Percentiles rank a stretch among this genome's conserved stretches.
These are phyloP conservation scores for Macadamia tetraphylla DNA, from an alignment of 164 flowering plant species.

Conservation along the genomic window DNA sequence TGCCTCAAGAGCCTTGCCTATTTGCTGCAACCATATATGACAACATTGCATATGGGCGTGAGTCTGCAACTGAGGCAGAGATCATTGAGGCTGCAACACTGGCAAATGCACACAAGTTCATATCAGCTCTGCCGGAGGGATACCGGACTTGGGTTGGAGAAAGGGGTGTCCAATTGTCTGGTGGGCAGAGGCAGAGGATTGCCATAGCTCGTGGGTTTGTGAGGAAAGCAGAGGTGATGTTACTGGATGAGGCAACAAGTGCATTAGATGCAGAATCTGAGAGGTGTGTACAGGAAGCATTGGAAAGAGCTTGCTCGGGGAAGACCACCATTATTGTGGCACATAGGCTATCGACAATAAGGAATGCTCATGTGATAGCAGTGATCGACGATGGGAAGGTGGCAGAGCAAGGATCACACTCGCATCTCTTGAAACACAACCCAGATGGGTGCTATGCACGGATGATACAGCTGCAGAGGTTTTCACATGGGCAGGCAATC, in stretches of 20 bases:
- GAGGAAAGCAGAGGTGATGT: constrained; percentile 68
- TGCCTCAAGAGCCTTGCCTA: constrained; percentile 93
- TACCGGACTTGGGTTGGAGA: constrained; percentile 88
- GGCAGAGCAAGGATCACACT: constrained; percentile 89
- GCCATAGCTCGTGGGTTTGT: constrained; percentile 85
- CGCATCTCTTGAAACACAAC: constrained; percentile 68
- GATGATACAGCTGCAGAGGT: constrained; percentile 88
- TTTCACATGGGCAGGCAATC: constrained; percentile 53
- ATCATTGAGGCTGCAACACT: constrained; percentile 76
- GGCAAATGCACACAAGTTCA: constrained; percentile 89
- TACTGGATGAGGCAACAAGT: constrained; percentile 97
- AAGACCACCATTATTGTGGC: constrained; percentile 85
- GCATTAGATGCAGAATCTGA: constrained; percentile 96
- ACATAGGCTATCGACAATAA: constrained; percentile 78
- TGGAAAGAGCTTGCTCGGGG: constrained; percentile 72
- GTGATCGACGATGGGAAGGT: constrained; percentile 97
- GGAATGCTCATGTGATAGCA: constrained; percentile 82
- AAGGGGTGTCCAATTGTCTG: constrained; percentile 84
- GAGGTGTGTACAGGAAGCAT: constrained; percentile 76
- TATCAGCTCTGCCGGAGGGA: constrained; percentile 83
- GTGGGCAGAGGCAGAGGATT: constrained; percentile 94
- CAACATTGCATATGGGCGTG: constrained; percentile 86
- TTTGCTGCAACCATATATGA: constrained; percentile 77
- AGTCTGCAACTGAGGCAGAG: constrained; percentile 76
- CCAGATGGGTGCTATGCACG: constrained; percentile 89